A percentile compares a stretch with the other conserved stretches of the same genome.
Conservation (phyloP, 116 monocot genomes). For the Papilionanthe hybrid region DNA sequence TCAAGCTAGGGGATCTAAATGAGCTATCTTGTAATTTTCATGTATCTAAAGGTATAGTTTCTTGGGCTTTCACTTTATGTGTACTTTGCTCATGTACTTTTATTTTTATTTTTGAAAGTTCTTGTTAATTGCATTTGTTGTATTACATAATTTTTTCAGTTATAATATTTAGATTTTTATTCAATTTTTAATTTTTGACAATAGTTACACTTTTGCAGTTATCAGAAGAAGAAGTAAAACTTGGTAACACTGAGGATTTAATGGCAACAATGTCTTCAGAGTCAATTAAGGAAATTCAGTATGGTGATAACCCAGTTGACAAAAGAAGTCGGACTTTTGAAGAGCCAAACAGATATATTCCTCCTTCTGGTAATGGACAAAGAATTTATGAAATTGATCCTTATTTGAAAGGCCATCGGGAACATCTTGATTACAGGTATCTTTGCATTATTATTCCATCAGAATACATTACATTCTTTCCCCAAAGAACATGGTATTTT, state of each 20-base stretch:
- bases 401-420: constrained; percentile 42
- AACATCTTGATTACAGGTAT: constrained; percentile 89
- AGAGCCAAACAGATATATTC: constrained; percentile 35
- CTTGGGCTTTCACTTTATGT: no score
- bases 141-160: no score
- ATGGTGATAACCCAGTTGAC: background rate
- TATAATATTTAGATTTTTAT: no score
- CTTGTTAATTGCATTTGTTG: no score
- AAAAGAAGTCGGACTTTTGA: constrained; percentile 8
- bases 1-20: no score
- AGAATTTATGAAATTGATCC: constrained; percentile 90
- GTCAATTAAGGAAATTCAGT: constrained; percentile 1
- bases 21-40: no score
- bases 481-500: background rate
- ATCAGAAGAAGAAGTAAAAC: constrained; percentile 18
- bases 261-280: constrained; percentile 7
- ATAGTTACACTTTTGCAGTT: constrained; percentile 16
- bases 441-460: background rate
- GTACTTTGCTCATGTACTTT: no score
- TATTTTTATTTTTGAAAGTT: no score
- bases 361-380: constrained; percentile 72
- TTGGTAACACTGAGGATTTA: constrained; percentile 21
- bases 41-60: no score
- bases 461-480: background rate
- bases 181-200: background rate